These are phyloP conservation scores for Fusarium brachygibbosum DNA, from an alignment of 2,329 filamentous ascomycete species.

Conservation along the genomic window DNA sequence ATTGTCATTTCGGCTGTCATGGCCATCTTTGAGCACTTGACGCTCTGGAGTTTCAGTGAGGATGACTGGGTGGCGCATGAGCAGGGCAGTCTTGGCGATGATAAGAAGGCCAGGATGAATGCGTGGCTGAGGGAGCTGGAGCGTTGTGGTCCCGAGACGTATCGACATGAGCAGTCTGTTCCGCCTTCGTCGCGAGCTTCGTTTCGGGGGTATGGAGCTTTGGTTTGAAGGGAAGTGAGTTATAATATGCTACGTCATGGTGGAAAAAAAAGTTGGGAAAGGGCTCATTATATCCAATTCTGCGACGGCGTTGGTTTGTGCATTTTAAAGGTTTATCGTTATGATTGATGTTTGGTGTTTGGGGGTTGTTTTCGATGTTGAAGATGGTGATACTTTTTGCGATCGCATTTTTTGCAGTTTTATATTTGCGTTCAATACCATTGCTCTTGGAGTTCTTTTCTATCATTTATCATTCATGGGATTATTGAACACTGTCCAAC, in stretches of 20 bases:
- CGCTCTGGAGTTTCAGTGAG: constrained; percentile 53
- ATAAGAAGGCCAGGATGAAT: constrained; percentile 51
- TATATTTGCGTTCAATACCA: constrained; percentile 13
- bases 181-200: constrained; percentile 37
- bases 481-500: neutral
- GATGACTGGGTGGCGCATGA: constrained; percentile 44
- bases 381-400: neutral
- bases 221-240: constrained; percentile 15
- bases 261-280: constrained; percentile 10
- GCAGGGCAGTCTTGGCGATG: constrained; percentile 44
- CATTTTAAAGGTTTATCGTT: neutral
- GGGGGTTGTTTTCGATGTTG: neutral
- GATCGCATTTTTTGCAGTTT: constrained; percentile 13
- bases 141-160: constrained; percentile 21
- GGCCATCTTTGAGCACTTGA: constrained; percentile 52
- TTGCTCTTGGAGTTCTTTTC: neutral
- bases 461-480: neutral
- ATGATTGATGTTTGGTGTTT: constrained; percentile 25
- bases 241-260: neutral
- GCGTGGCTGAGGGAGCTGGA: constrained; percentile 52
- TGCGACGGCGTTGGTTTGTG: constrained; percentile 29
- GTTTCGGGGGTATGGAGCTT: constrained; percentile 31
- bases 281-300: neutral
- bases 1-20: constrained; percentile 51
- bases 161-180: constrained; percentile 36